A percentile compares a stretch with the other conserved stretches of the same genome.
phyloP scores from a whole-genome alignment of 495 filamentous ascomycete genomes.

The Geoglossum glabrum region DNA sequence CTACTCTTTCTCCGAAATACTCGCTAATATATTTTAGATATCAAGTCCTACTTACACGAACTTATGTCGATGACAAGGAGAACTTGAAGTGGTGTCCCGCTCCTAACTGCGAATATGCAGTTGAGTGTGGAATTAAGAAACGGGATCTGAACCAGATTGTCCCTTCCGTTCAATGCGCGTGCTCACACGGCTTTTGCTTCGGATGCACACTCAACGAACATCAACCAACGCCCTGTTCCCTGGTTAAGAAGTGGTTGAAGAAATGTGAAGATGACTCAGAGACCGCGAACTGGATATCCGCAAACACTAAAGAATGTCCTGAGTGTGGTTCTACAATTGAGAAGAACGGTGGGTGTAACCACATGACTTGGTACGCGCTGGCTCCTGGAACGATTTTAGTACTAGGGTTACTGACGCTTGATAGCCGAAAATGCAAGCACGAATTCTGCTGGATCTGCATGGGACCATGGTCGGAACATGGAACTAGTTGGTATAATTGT shows the following conservation, averaged over 20 bases:
- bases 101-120: constrained; percentile 78
- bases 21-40: constrained; percentile 34
- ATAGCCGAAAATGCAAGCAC: constrained; percentile 74
- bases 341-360: constrained; percentile 98
- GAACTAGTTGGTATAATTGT: constrained; percentile 99
- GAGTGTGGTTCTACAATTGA: constrained; percentile 93
- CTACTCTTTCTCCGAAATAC: neutral
- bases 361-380: constrained; percentile 63
- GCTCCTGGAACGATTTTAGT: neutral
- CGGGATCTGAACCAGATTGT: constrained; percentile 69
- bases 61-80: constrained; percentile 92
- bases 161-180: constrained; percentile 70
- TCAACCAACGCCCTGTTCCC: constrained; percentile 73
- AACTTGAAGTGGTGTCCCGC: constrained; percentile 93
- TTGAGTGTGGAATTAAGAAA: constrained; percentile 73
- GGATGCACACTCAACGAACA: constrained; percentile 88
- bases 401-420: neutral
- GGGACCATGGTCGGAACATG: constrained; percentile 95
- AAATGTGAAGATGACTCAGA: constrained; percentile 98
- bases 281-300: constrained; percentile 98
- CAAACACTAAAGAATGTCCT: constrained; percentile 95
- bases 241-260: constrained; percentile 93
- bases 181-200: constrained; percentile 80
- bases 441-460: constrained; percentile 99
- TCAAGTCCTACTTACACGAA: constrained; percentile 67